These are phyloP conservation scores for Pelargonium fulgidum DNA, from an alignment of 441 rosid genomes.

Conservation along the genomic window DNA sequence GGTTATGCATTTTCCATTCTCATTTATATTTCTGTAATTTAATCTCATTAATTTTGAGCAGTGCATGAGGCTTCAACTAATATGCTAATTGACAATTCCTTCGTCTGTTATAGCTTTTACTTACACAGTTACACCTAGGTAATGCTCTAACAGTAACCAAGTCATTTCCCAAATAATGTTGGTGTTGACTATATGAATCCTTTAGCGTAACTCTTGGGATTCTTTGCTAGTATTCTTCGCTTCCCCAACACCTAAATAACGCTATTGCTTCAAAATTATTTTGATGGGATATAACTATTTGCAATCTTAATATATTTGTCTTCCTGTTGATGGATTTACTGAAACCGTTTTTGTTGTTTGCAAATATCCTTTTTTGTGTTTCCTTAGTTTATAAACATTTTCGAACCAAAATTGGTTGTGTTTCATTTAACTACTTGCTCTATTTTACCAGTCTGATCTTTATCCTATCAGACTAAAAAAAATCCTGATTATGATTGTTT, in stretches of 20 bases:
- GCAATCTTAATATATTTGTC: neutral
- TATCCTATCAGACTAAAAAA: neutral
- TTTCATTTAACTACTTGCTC: no score
- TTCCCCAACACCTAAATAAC: no score
- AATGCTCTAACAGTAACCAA: no score
- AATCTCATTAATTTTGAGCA: neutral
- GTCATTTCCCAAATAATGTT: no score
- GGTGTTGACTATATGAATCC: no score
- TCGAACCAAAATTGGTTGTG: neutral
- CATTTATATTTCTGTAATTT: conserved; percentile 8
- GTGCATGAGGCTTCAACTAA: no score
- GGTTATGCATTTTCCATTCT: conserved; percentile 11
- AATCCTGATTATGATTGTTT: neutral
- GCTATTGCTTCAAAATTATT: conserved; percentile 3
- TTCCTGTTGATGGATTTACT: neutral
- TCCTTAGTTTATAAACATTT: conserved; percentile 3
- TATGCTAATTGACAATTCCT: no score
- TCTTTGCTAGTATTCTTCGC: no score
- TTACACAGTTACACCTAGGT: no score
- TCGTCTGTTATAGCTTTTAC: no score
- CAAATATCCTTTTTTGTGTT: conserved; percentile 3
- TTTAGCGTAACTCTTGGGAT: no score
- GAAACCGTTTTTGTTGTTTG: no score
- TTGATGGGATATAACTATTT: conserved; percentile 13
- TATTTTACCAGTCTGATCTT: neutral